Conservation (phyloP, 1,139 yeast genomes). For the Blastobotrys niveus region DNA sequence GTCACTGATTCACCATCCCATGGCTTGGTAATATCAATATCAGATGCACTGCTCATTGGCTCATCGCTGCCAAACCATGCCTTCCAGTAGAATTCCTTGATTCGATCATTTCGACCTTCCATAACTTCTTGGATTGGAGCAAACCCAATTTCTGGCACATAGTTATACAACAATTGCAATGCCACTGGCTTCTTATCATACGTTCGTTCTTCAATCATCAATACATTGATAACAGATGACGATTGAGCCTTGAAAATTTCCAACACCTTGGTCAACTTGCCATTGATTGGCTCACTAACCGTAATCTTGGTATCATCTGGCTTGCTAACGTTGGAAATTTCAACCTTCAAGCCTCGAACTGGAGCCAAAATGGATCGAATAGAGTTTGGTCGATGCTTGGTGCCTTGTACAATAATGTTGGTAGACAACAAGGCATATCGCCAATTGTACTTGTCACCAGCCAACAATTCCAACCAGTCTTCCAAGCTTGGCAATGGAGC, state of each 20-base stretch:
- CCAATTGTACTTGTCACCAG: constrained; percentile 80
- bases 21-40: constrained; percentile 57
- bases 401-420: constrained; percentile 77
- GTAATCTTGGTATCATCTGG: constrained; percentile 54
- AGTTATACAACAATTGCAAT: constrained; percentile 71
- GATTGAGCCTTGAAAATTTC: constrained; percentile 47
- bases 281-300: constrained; percentile 66
- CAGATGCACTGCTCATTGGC: constrained; percentile 50
- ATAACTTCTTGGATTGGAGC: constrained; percentile 90
- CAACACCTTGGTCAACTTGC: constrained; percentile 65
- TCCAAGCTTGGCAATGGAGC: constrained; percentile 35
- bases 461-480: constrained; percentile 74
- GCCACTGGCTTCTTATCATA: constrained; percentile 68
- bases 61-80: constrained; percentile 79
- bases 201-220: constrained; percentile 84
- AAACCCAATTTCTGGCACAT: constrained; percentile 80
- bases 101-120: constrained; percentile 86
- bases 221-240: constrained; percentile 59
- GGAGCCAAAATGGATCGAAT: constrained; percentile 78
- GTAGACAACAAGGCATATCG: constrained; percentile 83
- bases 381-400: constrained; percentile 72
- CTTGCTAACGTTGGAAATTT: constrained; percentile 48
- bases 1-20: constrained; percentile 63
- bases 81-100: constrained; percentile 95
- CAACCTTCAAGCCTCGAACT: constrained; percentile 56